phyloP scores from a whole-genome alignment of 208 protist genomes.

The Crithidia acanthocephali region DNA sequence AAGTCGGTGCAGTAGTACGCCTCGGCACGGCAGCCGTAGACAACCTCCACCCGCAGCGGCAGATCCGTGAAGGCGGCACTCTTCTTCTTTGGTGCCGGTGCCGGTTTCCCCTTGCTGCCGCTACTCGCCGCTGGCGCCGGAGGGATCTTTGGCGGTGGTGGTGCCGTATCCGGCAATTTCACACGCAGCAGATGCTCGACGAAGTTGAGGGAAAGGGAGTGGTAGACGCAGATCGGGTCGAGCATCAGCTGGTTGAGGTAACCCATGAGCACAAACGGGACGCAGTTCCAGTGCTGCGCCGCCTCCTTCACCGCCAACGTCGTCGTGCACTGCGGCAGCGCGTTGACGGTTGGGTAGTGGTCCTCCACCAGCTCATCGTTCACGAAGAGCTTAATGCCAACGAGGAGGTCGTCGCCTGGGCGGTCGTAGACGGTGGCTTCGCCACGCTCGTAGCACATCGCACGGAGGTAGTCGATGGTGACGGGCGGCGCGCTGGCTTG shows the following conservation, averaged over 20 bases:
- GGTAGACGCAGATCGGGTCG: slow-evolving; percentile 58
- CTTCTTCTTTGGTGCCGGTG: slow-evolving; percentile 5
- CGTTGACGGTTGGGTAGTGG: slow-evolving; percentile 49
- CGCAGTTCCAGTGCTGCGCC: slow-evolving; percentile 60
- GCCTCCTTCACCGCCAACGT: slow-evolving; percentile 64
- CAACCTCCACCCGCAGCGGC: slow-evolving; percentile 65
- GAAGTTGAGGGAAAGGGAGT: slow-evolving; percentile 68
- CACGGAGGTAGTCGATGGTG: slow-evolving; percentile 10
- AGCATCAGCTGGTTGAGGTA: slow-evolving; percentile 63
- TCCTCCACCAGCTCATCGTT: slow-evolving; percentile 71
- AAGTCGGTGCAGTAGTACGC: slow-evolving; percentile 79
- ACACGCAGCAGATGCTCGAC: slow-evolving; percentile 66
- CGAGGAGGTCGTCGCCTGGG: slow-evolving; percentile 59
- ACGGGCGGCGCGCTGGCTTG: not conserved
- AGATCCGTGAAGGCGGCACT: slow-evolving; percentile 19
- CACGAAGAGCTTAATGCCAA: slow-evolving; percentile 74
- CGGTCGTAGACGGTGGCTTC: slow-evolving; percentile 52
- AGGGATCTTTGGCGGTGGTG: not conserved
- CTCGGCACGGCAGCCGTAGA: slow-evolving; percentile 82
- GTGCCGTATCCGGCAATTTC: slow-evolving; percentile 25
- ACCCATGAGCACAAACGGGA: slow-evolving; percentile 74
- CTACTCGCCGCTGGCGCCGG: not conserved
- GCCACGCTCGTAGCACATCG: slow-evolving; percentile 34
- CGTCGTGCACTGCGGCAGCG: slow-evolving; percentile 67
- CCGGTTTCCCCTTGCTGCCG: not conserved